Percentiles rank a stretch among this genome's conserved stretches.
Conservation (phyloP, 352 stramenopile species). For the Globisporangium spinosum region DNA sequence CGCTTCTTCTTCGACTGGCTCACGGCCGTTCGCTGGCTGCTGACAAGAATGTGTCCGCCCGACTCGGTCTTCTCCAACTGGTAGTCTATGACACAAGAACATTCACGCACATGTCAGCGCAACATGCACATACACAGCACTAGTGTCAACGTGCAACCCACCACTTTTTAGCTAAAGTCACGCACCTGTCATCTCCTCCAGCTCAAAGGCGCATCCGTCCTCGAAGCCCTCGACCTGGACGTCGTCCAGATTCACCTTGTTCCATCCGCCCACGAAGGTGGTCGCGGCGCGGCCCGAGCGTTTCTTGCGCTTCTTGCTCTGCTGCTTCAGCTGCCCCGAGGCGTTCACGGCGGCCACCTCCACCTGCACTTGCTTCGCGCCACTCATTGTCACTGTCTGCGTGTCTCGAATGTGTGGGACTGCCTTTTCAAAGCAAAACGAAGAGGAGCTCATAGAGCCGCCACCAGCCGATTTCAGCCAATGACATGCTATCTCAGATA, state of each 20-base stretch:
- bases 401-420: neutral
- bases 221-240: conserved; percentile 81
- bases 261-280: conserved; percentile 37
- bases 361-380: conserved; percentile 14
- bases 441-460: conserved; percentile 7
- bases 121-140: neutral
- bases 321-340: conserved; percentile 17
- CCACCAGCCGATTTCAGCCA: conserved; percentile 36
- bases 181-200: conserved; percentile 79
- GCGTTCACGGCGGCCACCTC: neutral
- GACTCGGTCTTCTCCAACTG: conserved; percentile 48
- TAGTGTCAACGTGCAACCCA: neutral
- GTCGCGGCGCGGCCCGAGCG: conserved; percentile 16
- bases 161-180: neutral
- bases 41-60: conserved; percentile 54
- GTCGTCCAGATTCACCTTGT: conserved; percentile 68
- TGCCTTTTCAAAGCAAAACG: neutral
- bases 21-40: conserved; percentile 21
- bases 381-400: conserved; percentile 6
- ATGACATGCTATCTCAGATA: conserved; percentile 11
- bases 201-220: conserved; percentile 76
- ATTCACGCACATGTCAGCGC: neutral
- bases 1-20: conserved; percentile 41
- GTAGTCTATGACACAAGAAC: conserved; percentile 36
- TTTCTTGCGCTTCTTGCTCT: conserved; percentile 70